Base-by-base conservation (phyloP, 1,284 basidiomycete genomes). In the Leccinum subfulvum region DNA sequence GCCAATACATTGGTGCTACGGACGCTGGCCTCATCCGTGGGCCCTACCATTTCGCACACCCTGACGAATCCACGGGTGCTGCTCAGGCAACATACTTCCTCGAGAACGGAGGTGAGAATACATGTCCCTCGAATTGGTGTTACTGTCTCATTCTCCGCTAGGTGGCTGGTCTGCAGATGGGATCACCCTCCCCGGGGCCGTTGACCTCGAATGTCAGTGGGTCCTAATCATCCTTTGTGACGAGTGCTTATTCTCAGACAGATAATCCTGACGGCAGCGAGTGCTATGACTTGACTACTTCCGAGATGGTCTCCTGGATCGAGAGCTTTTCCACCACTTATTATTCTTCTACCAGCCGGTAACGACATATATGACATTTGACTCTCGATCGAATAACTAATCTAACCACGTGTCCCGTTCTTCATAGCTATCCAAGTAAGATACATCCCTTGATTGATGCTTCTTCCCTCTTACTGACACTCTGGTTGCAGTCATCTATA, bases 301-400 rank as follows among this genome's bases (percentile, higher is more conserved):
- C 84, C 3, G 71, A 75, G 2, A 87, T 90, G 85, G 84, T 87
- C 33, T 71, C 78, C 23, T 90, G 88, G 87, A 80, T 90, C 63
- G 68, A 75, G 51, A 82, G 84, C 69, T 89, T 88, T 73, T 85
- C 85, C 0, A 74, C 81, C 68, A 88, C 87, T 1, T 90, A 90
- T 71, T 67, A 84, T n/a, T 62, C 79, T 8, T 64, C 71, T 16
- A 86, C 84, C 8, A 77, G 78, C 33, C 79, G 83, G 80, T 82
- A 74, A 70, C 8, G 49, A 51, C 8, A 23, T 23, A 14, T 58
- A 64, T 56, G 23, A 10, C 37, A 21, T 2, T 9, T 30, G 16
- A 26, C 16, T 52, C 16, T 8, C 37, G 44, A n/a, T 47, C 7
- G 21, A 51, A 33, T 33, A 23, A 26, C 21, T 16, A n/a, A 51